Base-by-base conservation (phyloP, 2,329 filamentous ascomycete genomes). In the Sclerotinia borealis region DNA sequence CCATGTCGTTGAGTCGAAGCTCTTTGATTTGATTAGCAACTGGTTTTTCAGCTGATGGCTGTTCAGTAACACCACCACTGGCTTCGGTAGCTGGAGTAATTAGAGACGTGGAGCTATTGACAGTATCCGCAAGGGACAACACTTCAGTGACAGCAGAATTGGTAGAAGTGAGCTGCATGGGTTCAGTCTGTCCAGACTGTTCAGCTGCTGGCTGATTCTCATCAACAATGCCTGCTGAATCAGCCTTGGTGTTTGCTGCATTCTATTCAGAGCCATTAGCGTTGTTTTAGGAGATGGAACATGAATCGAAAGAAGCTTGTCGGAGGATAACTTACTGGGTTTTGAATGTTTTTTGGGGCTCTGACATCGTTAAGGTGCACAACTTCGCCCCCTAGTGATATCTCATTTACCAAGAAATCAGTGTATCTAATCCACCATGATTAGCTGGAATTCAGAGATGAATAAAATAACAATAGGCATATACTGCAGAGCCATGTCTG, bases 371-470 rank as follows among this genome's bases (percentile, higher is more conserved):
- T 80, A 63, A 91, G 77, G 75, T 89, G 86, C 62, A 87, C 73
- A 31, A 90, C 86, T 66, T 82, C 74, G 34, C 88, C 88, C 70
- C 83, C 80, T 3, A 83, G 81, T 10, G 82, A 75, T 66, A 91
- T 88, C 75, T 91, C 88, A 71, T 91, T 90, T 70, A 91, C 88
- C 68, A 89, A 73, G 73, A 91, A 91, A 73, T 91, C 88, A 10
- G 87, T 89, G 72, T 90, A 91, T 74, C 86, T 85, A 59, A 15
- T 22, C 19, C 37, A 63, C 58, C 64, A 56, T 34, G 55, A 60
- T 49, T 49, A 63, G 34, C n/a, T 27, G n/a, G 19, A 22, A 25
- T 31, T 25, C 25, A 58, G 31, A 9, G 15, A 4, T 13, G 37
- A 37, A 37, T 1, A 31, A 19, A 31, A 34, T 19, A 13, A 37